A percentile compares a stretch with the other conserved stretches of the same genome.
These are phyloP conservation scores for Epichloe gansuensis DNA, from an alignment of 2,329 filamentous ascomycete genomes.

Conservation along the genomic window DNA sequence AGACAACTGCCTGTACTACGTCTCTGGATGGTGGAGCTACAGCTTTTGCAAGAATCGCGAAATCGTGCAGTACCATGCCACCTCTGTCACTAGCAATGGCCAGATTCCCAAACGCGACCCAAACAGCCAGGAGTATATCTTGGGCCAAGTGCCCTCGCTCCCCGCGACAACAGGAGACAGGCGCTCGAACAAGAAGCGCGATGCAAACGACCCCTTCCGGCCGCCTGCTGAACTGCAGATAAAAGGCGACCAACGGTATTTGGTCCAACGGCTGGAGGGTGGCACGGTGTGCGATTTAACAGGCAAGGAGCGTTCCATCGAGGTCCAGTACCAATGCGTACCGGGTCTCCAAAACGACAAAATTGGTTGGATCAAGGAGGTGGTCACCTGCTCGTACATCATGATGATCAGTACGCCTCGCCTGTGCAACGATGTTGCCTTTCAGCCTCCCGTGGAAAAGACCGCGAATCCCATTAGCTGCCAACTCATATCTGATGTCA, in stretches of 20 bases:
- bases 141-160: constrained; percentile 44
- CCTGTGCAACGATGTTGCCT: constrained; percentile 77
- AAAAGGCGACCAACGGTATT: constrained; percentile 72
- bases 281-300: constrained; percentile 83
- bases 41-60: constrained; percentile 83
- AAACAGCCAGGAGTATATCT: constrained; percentile 59
- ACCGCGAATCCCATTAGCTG: constrained; percentile 67
- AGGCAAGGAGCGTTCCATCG: constrained; percentile 65
- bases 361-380: constrained; percentile 88
- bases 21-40: constrained; percentile 93
- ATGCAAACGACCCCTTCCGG: constrained; percentile 13
- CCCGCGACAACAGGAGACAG: constrained; percentile 14
- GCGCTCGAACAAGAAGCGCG: constrained; percentile 9
- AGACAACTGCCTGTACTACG: constrained; percentile 68
- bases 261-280: constrained; percentile 67
- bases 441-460: constrained; percentile 67
- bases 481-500: constrained; percentile 49
- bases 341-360: constrained; percentile 59
- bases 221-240: constrained; percentile 56
- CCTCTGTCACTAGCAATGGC: constrained; percentile 52
- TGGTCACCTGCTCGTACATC: constrained; percentile 79
- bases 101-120: constrained; percentile 68
- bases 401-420: constrained; percentile 88
- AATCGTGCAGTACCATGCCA: constrained; percentile 80
- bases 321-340: constrained; percentile 71